Base-by-base conservation (phyloP, 139 green algal genomes). In the Dunaliella sp. region DNA sequence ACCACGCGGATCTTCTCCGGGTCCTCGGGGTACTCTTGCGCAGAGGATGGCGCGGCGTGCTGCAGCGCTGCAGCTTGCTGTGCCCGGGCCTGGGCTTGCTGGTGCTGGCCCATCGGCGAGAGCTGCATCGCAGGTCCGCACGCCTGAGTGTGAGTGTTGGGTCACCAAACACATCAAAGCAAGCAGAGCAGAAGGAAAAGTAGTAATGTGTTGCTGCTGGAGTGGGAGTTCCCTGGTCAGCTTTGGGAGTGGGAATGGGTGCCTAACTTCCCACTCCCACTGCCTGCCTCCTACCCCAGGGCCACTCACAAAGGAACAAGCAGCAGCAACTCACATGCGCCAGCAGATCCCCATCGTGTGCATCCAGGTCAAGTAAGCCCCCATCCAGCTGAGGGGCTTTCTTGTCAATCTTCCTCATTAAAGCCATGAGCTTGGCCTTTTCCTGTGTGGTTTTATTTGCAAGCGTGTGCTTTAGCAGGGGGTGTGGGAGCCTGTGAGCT, bases 1-100 rank as follows among this genome's bases (percentile, higher is more conserved):
- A 98, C 93, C 0, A 99, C 97, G 0, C 94, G 86, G 78, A 98
- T 98, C 84, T 95, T 95, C 2, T 88, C 90, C 1, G 92, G 93
- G 65, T 94, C 87, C 21, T 38, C 84, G 1, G 26, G 21, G 3
- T 73, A 21, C 32, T 81, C 33, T 30, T 80, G 57, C 3, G 36
- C 22, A 36, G 34, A 58, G n/a, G 34, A 0, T 36, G 83, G 30
- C 48, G 24, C 33, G 38, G 86, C 36, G 30, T 74, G 84, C 28
- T 37, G 78, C 28, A 35, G 16, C 2, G 78, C 31, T 1, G 16
- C 78, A 65, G 78, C 32, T 3, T 33, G 31, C 7, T 37, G 78
- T n/a, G 34, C 16, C 38, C 32, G 2, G 35, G 12, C 16, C 30
- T 65, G 81, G 35, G 12, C 16, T 33, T 65, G 81, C 33, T 81